phyloP scores from a whole-genome alignment of 2,329 filamentous ascomycete species.

The Aspergillus arachidicola region DNA sequence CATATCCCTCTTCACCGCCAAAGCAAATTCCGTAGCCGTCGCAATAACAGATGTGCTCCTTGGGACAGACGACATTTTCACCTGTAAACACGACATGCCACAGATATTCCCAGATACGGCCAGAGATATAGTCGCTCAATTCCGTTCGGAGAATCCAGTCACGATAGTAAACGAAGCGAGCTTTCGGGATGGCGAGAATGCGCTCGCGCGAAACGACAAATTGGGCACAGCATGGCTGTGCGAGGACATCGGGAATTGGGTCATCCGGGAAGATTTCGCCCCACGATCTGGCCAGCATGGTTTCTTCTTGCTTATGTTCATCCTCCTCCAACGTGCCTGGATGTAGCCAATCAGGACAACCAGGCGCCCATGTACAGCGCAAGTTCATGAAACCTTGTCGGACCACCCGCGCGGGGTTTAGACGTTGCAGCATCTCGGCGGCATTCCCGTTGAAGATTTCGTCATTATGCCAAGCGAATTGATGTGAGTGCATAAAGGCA shows the following conservation, averaged over 20 bases:
- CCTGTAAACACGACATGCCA: slow-evolving; percentile 66
- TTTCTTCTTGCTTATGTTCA: slow-evolving; percentile 50
- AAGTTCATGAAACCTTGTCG: slow-evolving; percentile 62
- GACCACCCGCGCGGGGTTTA: slow-evolving; percentile 55
- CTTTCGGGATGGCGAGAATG: slow-evolving; percentile 56
- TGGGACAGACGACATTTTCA: slow-evolving; percentile 46
- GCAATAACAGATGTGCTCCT: slow-evolving; percentile 62
- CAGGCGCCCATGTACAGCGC: slow-evolving; percentile 60
- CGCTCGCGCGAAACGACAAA: slow-evolving; percentile 63
- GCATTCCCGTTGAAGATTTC: slow-evolving; percentile 55
- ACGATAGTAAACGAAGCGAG: slow-evolving; percentile 59
- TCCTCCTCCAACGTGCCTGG: slow-evolving; percentile 44
- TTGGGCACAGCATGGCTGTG: slow-evolving; percentile 66
- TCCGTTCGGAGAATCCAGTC: slow-evolving; percentile 64
- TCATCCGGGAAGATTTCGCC: slow-evolving; percentile 50
- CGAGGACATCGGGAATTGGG: slow-evolving; percentile 52
- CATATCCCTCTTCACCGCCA: slow-evolving; percentile 52
- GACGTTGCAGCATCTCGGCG: slow-evolving; percentile 52
- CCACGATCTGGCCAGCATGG: slow-evolving; percentile 50
- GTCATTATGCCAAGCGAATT: slow-evolving; percentile 63
- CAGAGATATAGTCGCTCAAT: slow-evolving; percentile 58
- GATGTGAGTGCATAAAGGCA: slow-evolving; percentile 63
- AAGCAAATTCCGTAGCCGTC: slow-evolving; percentile 67
- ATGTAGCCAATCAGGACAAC: slow-evolving; percentile 63
- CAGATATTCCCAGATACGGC: slow-evolving; percentile 65